Evolutionary conservation across 805 yeast species (phyloP), one percentile per base, ranked within the genome.

Genomic region (Saccharomyces jurei): DNA sequence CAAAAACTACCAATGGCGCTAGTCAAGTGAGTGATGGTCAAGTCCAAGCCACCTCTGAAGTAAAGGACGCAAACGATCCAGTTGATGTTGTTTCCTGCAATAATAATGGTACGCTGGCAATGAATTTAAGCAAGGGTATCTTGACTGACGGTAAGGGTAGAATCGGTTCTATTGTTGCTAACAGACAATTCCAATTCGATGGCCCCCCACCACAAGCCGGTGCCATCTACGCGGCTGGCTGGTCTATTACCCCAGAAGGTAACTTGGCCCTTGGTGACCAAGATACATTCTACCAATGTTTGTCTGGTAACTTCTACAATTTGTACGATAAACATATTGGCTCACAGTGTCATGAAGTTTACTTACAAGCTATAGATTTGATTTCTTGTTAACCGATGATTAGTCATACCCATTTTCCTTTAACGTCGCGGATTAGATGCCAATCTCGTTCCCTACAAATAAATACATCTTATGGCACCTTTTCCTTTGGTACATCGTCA

Each of bases 141-240:
- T 75, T 86, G 64, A 77, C 74, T 11, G 92, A 86, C 65, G 67
- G 77, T 36, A 60, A 74, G 57, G 86, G 86, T 49, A 82, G 92
- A 79, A 72, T 86, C 60, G 91, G 91, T 62, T 80, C 89, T 51
- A 84, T 86, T 72, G 92, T 86, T 63, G 83, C 90, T 52, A 86
- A 85, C 83, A 78, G 86, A 76, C 92, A 86, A 76, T 86, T 86
- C 81, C 92, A 86, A 76, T 86, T 86, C 66, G 92, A 86, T 70
- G 91, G 91, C 68, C 89, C 89, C 58, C 87, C 88, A 74, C 90
- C 91, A 66, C 92, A 86, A 77, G 88, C 86, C 32, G 87, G 87
- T 71, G 77, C 87, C 56, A 78, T 82, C 68, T 81, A 80, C 69
- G 87, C 88, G 63, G 82, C 79, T 55, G 87, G 88, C 60, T 83